Conservation (phyloP, 768 basidiomycete genomes). For the Baorangia bicolor region DNA sequence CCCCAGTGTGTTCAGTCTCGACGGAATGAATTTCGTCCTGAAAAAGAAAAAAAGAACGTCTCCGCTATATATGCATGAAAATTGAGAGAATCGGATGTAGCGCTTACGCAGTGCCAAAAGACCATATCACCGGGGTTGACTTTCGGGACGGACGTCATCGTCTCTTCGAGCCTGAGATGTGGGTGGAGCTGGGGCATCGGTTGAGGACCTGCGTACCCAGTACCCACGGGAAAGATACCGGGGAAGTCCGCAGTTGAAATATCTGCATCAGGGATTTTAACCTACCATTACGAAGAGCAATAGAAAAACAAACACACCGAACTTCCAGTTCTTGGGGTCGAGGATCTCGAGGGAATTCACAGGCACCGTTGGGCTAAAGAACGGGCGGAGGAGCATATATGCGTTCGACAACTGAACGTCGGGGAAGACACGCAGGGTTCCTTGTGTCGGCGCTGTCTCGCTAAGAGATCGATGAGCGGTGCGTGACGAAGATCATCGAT, state of each 20-base stretch:
- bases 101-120: too few species aligned
- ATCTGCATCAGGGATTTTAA: constrained; percentile 33
- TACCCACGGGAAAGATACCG: constrained; percentile 36
- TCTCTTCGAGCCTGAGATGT: too few species aligned
- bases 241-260: constrained; percentile 50
- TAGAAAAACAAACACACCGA: constrained; percentile 32
- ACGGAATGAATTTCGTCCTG: too few species aligned
- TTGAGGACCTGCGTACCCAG: constrained; percentile 39
- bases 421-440: constrained; percentile 68
- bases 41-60: constrained; percentile 17
- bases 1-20: constrained; percentile 59
- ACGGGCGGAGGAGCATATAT: constrained; percentile 71
- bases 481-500: not conserved
- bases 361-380: constrained; percentile 57
- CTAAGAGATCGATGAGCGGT: constrained; percentile 27
- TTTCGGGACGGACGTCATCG: too few species aligned
- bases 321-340: constrained; percentile 53
- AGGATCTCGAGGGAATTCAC: constrained; percentile 41
- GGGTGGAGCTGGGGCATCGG: too few species aligned
- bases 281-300: constrained; percentile 25
- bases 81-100: not conserved
- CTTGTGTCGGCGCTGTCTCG: constrained; percentile 66
- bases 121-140: too few species aligned
- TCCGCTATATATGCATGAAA: not conserved
- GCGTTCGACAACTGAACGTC: constrained; percentile 66